phyloP scores from a whole-genome alignment of 1,139 yeast species.

The Pichia sp. region DNA sequence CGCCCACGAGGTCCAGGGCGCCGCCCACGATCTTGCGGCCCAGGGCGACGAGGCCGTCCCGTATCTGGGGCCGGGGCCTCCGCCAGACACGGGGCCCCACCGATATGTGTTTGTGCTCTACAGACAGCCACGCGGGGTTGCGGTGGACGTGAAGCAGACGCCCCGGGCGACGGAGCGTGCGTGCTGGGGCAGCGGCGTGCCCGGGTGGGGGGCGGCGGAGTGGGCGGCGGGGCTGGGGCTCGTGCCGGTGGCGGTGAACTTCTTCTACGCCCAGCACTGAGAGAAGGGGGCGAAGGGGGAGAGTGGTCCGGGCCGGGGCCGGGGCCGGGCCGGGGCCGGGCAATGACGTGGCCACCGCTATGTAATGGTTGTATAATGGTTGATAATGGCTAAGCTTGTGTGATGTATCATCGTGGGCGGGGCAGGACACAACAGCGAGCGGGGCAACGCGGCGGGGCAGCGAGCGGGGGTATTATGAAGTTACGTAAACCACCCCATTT shows the following conservation, averaged over 20 bases:
- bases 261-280: slow-evolving; percentile 67
- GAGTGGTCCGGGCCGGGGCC: too few relatives aligned
- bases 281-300: slow-evolving; percentile 20
- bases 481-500: too few relatives aligned
- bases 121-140: slow-evolving; percentile 48
- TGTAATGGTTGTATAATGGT: too few relatives aligned
- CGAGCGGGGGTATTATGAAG: too few relatives aligned
- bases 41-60: slow-evolving; percentile 32
- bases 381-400: too few relatives aligned
- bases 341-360: too few relatives aligned
- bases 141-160: slow-evolving; percentile 34
- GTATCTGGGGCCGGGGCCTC: slow-evolving; percentile 82
- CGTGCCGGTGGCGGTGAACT: slow-evolving; percentile 69
- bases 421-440: too few relatives aligned
- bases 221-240: slow-evolving; percentile 65
- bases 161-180: slow-evolving; percentile 51
- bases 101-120: slow-evolving; percentile 71
- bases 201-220: slow-evolving; percentile 69
- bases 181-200: slow-evolving; percentile 78
- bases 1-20: slow-evolving; percentile 1
- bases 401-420: too few relatives aligned
- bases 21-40: slow-evolving; percentile 3
- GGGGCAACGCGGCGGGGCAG: too few relatives aligned
- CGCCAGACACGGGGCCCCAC: slow-evolving; percentile 75
- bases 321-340: too few relatives aligned